Evolutionary conservation across 2,329 filamentous ascomycete species (phyloP).

Genomic region (Aspergillus fumigatus): DNA sequence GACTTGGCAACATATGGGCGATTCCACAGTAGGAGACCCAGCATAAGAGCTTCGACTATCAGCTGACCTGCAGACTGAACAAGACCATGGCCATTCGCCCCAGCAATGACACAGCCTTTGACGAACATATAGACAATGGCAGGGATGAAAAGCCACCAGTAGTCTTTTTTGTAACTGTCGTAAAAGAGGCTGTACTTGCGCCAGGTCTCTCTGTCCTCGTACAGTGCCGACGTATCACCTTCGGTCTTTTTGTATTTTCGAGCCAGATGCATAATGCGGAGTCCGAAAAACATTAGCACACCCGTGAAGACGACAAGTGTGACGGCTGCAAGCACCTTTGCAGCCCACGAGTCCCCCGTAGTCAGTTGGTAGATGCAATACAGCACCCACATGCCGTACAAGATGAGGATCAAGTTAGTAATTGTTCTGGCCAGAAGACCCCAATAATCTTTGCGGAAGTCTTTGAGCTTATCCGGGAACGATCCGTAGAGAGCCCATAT

Average conservation of each 20-base stretch:
- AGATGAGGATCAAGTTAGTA: constrained; percentile 80
- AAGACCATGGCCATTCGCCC: constrained; percentile 78
- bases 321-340: constrained; percentile 74
- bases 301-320: constrained; percentile 77
- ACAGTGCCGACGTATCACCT: constrained; percentile 69
- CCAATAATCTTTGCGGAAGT: constrained; percentile 97
- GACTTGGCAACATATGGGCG: constrained; percentile 83
- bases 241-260: constrained; percentile 68
- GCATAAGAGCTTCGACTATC: constrained; percentile 73
- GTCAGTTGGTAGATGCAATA: constrained; percentile 97
- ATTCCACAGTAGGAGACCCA: constrained; percentile 74
- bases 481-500: constrained; percentile 83
- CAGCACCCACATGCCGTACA: constrained; percentile 92
- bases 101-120: constrained; percentile 81
- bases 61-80: constrained; percentile 75
- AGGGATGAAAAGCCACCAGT: constrained; percentile 97
- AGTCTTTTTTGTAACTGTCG: constrained; percentile 87
- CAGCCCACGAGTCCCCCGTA: constrained; percentile 88
- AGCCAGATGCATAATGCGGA: constrained; percentile 75
- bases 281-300: constrained; percentile 76
- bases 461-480: constrained; percentile 72
- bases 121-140: constrained; percentile 84
- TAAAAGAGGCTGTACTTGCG: constrained; percentile 97
- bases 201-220: constrained; percentile 87
- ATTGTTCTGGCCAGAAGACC: constrained; percentile 82